Conservation (phyloP, 345 rosid genomes). For the Corchorus olitorius region DNA sequence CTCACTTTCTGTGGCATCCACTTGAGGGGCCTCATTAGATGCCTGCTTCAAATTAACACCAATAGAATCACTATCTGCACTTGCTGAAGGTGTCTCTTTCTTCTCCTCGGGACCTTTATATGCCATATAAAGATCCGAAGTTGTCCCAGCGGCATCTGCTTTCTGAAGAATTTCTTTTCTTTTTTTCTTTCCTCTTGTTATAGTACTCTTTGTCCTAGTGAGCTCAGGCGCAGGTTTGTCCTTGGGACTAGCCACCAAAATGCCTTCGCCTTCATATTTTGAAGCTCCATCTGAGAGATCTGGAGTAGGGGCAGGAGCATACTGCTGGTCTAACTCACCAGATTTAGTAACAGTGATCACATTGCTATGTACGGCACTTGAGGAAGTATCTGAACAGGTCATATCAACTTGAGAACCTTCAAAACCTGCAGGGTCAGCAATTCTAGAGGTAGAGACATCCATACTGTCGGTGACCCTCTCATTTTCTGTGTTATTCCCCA, state of each 20-base stretch:
- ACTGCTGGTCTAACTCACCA: slow-evolving; percentile 30
- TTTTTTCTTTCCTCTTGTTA: slow-evolving; percentile 55
- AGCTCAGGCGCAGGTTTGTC: slow-evolving; percentile 53
- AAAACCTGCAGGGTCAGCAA: slow-evolving; percentile 30
- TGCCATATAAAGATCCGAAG: slow-evolving; percentile 82
- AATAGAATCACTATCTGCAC: slow-evolving; percentile 29
- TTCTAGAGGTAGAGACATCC: slow-evolving; percentile 36
- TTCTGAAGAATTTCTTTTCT: slow-evolving; percentile 70
- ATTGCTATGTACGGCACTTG: slow-evolving; percentile 12
- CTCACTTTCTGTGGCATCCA: slow-evolving; percentile 33
- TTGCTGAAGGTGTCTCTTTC: slow-evolving; percentile 51
- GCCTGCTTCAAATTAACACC: slow-evolving; percentile 39
- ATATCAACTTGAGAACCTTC: slow-evolving; percentile 27
- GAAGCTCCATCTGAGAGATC: slow-evolving; percentile 37
- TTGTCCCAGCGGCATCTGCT: slow-evolving; percentile 93
- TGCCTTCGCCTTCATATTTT: slow-evolving; percentile 35
- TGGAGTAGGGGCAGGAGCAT: slow-evolving; percentile 23
- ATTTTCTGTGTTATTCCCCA: slow-evolving; percentile 25
- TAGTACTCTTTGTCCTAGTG: slow-evolving; percentile 46
- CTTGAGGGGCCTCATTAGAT: slow-evolving; percentile 33
- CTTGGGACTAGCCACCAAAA: slow-evolving; percentile 38
- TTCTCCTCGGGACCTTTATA: slow-evolving; percentile 91
- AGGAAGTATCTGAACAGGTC: slow-evolving; percentile 18
- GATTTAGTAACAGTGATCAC: slow-evolving; percentile 23
- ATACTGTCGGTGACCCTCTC: slow-evolving; percentile 23